These are phyloP conservation scores for Zalaria sp. DNA, from an alignment of 2,329 filamentous ascomycete genomes.

Conservation along the genomic window DNA sequence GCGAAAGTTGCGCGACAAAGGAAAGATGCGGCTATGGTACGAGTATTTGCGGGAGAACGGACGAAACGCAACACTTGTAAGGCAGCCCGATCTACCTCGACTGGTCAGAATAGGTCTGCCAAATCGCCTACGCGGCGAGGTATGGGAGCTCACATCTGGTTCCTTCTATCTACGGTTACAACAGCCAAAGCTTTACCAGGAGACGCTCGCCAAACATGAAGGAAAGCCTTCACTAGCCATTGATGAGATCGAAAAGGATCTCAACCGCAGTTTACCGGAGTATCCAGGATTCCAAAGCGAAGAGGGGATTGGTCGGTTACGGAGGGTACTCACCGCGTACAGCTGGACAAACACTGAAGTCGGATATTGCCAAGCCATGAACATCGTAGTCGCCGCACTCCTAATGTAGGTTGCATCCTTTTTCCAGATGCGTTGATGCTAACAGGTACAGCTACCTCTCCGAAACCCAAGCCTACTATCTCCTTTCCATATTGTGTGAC, in stretches of 20 bases:
- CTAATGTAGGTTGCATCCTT: constrained; percentile 50
- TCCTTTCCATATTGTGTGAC: constrained; percentile 83
- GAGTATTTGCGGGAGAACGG: constrained; percentile 95
- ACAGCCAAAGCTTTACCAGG: constrained; percentile 66
- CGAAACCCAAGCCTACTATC: constrained; percentile 86
- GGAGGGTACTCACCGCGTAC: constrained; percentile 87
- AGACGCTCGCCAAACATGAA: constrained; percentile 71
- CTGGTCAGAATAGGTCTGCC: constrained; percentile 89
- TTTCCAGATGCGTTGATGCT: constrained; percentile 8
- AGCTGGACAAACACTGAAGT: constrained; percentile 95
- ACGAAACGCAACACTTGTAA: constrained; percentile 77
- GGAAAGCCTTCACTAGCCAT: constrained; percentile 88
- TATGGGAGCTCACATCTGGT: constrained; percentile 90
- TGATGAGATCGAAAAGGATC: constrained; percentile 96
- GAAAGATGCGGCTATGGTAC: constrained; percentile 95
- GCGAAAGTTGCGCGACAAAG: constrained; percentile 82
- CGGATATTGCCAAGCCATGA: constrained; percentile 99
- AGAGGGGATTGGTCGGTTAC: constrained; percentile 79
- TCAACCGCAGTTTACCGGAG: constrained; percentile 91
- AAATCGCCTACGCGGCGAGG: constrained; percentile 82
- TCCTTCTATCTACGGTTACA: constrained; percentile 80
- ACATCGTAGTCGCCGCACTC: constrained; percentile 94
- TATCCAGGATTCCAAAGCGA: constrained; percentile 96
- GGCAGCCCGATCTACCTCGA: constrained; percentile 95
- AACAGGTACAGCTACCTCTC: constrained; percentile 63